Percentiles rank a stretch among this genome's conserved stretches.
Conservation (phyloP, 2,329 filamentous ascomycete species). For the Volutella citrinella region DNA sequence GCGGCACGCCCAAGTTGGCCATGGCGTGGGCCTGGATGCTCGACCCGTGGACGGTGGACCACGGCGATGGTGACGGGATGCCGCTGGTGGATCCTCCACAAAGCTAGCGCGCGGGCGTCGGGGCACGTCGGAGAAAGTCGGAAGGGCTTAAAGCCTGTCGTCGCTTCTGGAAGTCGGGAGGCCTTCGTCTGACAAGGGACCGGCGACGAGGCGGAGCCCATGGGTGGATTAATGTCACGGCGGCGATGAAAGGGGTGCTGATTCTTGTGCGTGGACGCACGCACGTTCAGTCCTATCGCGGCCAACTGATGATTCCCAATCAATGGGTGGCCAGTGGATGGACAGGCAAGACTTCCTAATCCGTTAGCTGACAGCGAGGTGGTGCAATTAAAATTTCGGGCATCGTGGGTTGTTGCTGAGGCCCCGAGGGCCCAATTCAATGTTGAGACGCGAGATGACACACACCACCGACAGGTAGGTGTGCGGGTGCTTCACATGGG, state of each 20-base stretch:
- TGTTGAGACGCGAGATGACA: slow-evolving; percentile 9
- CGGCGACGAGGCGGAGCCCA: slow-evolving; percentile 8
- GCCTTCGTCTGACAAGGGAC: slow-evolving; percentile 18
- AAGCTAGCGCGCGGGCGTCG: slow-evolving; percentile 15
- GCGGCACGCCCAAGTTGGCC: neutral
- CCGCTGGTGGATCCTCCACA: slow-evolving; percentile 12
- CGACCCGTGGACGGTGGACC: too few relatives aligned
- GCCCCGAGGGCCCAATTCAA: slow-evolving; percentile 6
- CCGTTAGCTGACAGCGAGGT: neutral
- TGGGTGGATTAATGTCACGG: too few relatives aligned
- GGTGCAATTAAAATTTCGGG: too few relatives aligned
- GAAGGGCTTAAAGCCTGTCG: slow-evolving; percentile 9
- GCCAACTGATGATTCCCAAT: neutral
- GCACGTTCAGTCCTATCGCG: too few relatives aligned
- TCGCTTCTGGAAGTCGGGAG: slow-evolving; percentile 23
- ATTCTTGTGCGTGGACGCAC: too few relatives aligned
- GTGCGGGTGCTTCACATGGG: too few relatives aligned
- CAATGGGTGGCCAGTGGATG: neutral
- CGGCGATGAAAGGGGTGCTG: too few relatives aligned
- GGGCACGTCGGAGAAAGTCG: slow-evolving; percentile 21
- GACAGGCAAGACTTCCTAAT: neutral
- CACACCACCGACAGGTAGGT: too few relatives aligned
- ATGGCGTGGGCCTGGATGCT: slow-evolving; percentile 10
- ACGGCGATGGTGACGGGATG: slow-evolving; percentile 20
- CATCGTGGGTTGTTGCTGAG: neutral